Base-by-base conservation (phyloP, 441 rosid genomes). In the Aleurites moluccanus region DNA sequence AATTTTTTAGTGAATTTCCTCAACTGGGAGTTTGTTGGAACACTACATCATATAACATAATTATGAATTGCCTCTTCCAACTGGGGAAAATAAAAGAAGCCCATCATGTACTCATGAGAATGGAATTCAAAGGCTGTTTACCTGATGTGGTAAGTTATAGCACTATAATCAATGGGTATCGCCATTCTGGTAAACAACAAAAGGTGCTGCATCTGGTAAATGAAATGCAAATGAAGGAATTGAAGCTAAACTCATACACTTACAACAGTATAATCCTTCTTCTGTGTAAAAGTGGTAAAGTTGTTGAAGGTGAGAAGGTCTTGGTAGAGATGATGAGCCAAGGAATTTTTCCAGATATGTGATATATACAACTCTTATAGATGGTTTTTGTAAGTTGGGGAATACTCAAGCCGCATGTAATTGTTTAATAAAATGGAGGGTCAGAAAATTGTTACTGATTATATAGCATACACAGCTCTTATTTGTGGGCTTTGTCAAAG, bases 81-180 rank as follows among this genome's bases (percentile, higher is more conserved):
- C 80, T 81, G 55, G 89, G 89, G 79, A 90, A 84, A 35, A 62
- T 87, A 66, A 89, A 80, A 75, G 99, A 91, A 84, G 98, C 94
- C 1, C 99, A 92, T 79, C 78, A 68, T 83, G 80, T 92, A 45
- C 87, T 94, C 20, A 56, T 89, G 63, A 87, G 77, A 78, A 89
- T 94, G 97, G 96, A 88, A 76, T 72, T 83, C 74, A 87, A 84
- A 25, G 94, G 97, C 53, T 82, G 80, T 78, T 50, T 21, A 9
- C 94, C 98, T 62, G 97, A 94, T 87, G 94, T 94, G 79, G 87
- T 92, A 69, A 91, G 90, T 81, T 94, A 90, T 74, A 89, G 96
- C 77, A 90, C 93, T 69, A 28, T 91, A 77, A 87, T 94, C 21
- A 85, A 91, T 80, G 98, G 93, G 55, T 94, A 94, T 75, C 90